A percentile compares a stretch with the other conserved stretches of the same genome.
These are phyloP conservation scores for Russula griseocarnosa DNA, from an alignment of 768 basidiomycete genomes.

Conservation along the genomic window DNA sequence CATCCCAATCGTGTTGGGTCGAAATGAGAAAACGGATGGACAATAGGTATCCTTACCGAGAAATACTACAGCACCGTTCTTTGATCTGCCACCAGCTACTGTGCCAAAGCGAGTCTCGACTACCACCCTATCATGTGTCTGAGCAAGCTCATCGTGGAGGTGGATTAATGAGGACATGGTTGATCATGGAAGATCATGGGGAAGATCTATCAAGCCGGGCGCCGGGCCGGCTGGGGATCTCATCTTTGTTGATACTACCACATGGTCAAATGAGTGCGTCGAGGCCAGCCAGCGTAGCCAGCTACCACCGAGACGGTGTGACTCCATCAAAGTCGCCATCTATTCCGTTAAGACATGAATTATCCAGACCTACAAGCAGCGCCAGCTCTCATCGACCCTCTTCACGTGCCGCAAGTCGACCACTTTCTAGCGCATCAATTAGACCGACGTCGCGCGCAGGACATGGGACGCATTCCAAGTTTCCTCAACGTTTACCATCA, in stretches of 20 bases:
- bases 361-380: conserved; percentile 46
- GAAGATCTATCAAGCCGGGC: neutral
- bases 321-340: conserved; percentile 14
- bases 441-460: conserved; percentile 35
- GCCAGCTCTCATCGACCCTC: conserved; percentile 43
- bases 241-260: neutral
- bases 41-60: conserved; percentile 46
- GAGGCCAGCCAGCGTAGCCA: conserved; percentile 31
- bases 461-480: conserved; percentile 33
- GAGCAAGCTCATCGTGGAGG: conserved; percentile 53
- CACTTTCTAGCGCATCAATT: conserved; percentile 32
- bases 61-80: conserved; percentile 60
- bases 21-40: neutral
- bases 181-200: neutral
- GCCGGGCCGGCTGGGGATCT: neutral
- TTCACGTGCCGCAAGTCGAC: conserved; percentile 43
- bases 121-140: conserved; percentile 41
- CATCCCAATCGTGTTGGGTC: neutral
- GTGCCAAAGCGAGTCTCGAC: conserved; percentile 54
- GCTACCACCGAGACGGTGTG: conserved; percentile 12
- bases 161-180: conserved; percentile 36
- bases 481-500: conserved; percentile 51
- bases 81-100: conserved; percentile 55
- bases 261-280: conserved; percentile 31
- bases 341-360: conserved; percentile 34